Evolutionary conservation across 805 yeast genomes (phyloP), one percentile per base, ranked within the genome.

Genomic region (Lipomyces orientalis): DNA sequence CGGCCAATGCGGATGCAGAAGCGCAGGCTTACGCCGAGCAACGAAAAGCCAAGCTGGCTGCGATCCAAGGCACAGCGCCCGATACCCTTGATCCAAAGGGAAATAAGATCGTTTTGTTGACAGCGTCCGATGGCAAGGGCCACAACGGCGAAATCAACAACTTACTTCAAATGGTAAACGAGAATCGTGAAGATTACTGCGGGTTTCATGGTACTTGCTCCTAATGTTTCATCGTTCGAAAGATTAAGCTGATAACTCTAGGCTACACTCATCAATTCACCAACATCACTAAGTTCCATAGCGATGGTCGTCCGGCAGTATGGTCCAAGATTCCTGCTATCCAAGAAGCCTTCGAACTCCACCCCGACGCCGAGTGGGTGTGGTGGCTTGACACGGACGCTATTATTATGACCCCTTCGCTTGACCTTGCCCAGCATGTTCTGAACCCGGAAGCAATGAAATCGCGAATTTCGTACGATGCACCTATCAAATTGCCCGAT

Each of bases 381-480:
- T 79, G 80, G 79, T 79, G 80, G 81, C 72, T 79, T 29, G 81
- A 79, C 64, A 71, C 74, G 7, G 81, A 79, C 49, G 76, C 76
- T 14, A 70, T 79, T 33, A 75, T 79, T 61, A 77, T 77, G 76
- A 77, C 78, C 57, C 74, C 75, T 4, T 52, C 71, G 7, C 33
- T 75, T 25, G 76, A 76, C 31, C 64, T 79, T 6, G 76, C 73
- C 4, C 56, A 65, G 10, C 76, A 76, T 54, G 29, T 79, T 2
- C 69, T 79, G 12, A 62, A 71, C 34, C 78, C 77, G 5, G 61
- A 70, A 8, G 75, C 72, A 2, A 59, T 79, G 59, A 60, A 58
- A 25, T 61, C 75, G 14, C 62, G 74, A 7, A 61, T 77, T 7
- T 58, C 73, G 1, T 76, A 68, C 34, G 74, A 69, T 9, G 54